Percentiles rank a stretch among this genome's conserved stretches.
These are phyloP conservation scores for Dunaliella sp. DNA, from an alignment of 139 green algal species.

Conservation along the genomic window DNA sequence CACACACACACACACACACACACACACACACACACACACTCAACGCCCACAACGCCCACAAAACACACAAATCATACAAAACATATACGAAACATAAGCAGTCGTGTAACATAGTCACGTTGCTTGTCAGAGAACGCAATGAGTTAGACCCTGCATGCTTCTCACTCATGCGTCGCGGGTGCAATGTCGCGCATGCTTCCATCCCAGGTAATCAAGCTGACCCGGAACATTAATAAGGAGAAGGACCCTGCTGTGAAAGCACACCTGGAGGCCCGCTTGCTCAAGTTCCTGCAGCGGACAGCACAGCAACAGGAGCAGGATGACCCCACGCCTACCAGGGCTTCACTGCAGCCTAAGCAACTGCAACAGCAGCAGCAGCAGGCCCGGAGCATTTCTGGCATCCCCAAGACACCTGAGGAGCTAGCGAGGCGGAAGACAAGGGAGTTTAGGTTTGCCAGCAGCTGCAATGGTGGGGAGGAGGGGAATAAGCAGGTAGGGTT, in stretches of 20 bases:
- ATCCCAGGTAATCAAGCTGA: constrained; percentile 4
- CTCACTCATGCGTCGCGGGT: too few species aligned
- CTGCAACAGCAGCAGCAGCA: constrained; percentile 4
- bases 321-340: neutral
- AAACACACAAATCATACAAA: neutral
- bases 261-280: neutral
- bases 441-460: neutral
- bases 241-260: constrained; percentile 12
- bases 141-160: too few species aligned
- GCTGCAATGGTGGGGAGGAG: neutral
- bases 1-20: neutral
- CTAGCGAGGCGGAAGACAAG: neutral
- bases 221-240: constrained; percentile 6
- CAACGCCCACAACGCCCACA: neutral
- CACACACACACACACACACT: neutral
- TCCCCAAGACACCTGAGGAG: neutral
- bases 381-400: neutral
- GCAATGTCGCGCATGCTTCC: neutral
- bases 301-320: constrained; percentile 2
- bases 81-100: too few species aligned
- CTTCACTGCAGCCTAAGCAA: neutral
- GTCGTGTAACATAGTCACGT: too few species aligned
- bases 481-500: neutral
- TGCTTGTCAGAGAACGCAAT: too few species aligned
- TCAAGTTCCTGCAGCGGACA: neutral